A percentile compares a stretch with the other conserved stretches of the same genome.
phyloP scores from a whole-genome alignment of 345 rosid species.

The Combretum micranthum region DNA sequence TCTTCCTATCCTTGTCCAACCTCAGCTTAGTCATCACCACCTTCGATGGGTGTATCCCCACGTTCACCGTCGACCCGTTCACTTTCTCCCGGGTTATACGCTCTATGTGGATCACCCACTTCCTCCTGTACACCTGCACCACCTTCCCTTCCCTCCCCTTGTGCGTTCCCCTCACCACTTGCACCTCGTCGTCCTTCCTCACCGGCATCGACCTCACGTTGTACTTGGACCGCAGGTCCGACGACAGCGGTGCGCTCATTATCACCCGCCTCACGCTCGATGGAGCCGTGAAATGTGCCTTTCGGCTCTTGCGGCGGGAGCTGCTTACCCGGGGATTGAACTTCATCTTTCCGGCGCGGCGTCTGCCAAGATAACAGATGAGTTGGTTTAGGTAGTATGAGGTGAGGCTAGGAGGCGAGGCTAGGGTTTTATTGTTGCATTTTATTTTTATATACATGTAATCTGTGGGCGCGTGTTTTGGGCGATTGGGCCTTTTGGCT shows the following conservation, averaged over 20 bases:
- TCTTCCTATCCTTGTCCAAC: conserved; percentile 18
- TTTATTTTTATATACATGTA: no score
- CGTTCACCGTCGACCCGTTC: conserved; percentile 18
- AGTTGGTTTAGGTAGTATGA: no score
- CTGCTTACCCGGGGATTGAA: conserved; percentile 18
- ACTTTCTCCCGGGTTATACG: conserved; percentile 21
- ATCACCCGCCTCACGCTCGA: conserved; percentile 20
- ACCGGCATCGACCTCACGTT: conserved; percentile 17
- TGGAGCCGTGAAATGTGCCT: conserved; percentile 21
- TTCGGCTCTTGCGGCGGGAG: conserved; percentile 23
- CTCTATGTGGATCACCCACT: conserved; percentile 24
- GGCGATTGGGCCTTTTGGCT: no score
- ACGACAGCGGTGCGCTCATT: conserved; percentile 18
- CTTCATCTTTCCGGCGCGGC: conserved; percentile 9
- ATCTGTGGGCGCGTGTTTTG: no score
- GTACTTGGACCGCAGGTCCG: conserved; percentile 12
- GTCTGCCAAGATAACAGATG: no score
- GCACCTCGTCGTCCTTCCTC: conserved; percentile 23
- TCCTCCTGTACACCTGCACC: conserved; percentile 17
- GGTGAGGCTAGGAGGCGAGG: no score
- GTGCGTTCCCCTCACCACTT: conserved; percentile 17
- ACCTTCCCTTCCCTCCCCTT: conserved; percentile 21
- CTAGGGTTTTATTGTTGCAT: no score
- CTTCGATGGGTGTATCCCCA: conserved; percentile 16
- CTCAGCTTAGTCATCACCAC: conserved; percentile 14